Conservation (phyloP, 1,139 yeast species). For the Candida pseudoviswanathii region DNA sequence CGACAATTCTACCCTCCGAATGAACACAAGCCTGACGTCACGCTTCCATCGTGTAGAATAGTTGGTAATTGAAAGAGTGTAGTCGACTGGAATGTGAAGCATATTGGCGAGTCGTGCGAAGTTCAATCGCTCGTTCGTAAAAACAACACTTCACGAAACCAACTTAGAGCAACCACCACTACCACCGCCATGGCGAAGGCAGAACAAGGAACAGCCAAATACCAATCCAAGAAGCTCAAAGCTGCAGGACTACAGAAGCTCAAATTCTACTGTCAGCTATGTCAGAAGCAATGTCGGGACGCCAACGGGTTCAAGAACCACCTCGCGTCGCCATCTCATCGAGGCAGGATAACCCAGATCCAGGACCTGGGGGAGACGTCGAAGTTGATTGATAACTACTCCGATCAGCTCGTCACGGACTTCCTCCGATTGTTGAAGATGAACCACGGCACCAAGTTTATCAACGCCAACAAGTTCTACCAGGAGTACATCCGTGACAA, state of each 20-base stretch:
- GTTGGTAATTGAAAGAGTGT: too few species aligned
- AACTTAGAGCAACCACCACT: not conserved
- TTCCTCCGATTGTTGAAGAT: conserved; percentile 65
- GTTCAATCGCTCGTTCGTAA: too few species aligned
- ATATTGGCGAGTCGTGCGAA: too few species aligned
- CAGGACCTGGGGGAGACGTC: conserved; percentile 41
- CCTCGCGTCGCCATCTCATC: conserved; percentile 74
- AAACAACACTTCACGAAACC: not conserved
- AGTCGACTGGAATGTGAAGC: too few species aligned
- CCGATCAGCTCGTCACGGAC: conserved; percentile 60
- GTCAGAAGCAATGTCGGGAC: conserved; percentile 92
- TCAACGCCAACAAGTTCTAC: conserved; percentile 83
- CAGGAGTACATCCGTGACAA: conserved; percentile 77
- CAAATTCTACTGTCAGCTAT: conserved; percentile 86
- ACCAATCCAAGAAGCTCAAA: conserved; percentile 75
- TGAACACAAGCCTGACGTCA: too few species aligned
- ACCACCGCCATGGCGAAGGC: conserved; percentile 39
- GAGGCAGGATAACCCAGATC: conserved; percentile 49
- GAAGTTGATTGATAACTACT: conserved; percentile 57
- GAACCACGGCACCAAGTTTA: conserved; percentile 78
- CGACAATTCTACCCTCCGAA: too few species aligned
- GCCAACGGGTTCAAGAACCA: conserved; percentile 95
- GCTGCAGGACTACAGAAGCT: conserved; percentile 85
- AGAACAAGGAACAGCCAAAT: conserved; percentile 82
- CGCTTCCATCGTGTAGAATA: too few species aligned